Evolutionary conservation across 2,329 filamentous ascomycete species (phyloP).

Genomic region (Gyromitra esculenta): DNA sequence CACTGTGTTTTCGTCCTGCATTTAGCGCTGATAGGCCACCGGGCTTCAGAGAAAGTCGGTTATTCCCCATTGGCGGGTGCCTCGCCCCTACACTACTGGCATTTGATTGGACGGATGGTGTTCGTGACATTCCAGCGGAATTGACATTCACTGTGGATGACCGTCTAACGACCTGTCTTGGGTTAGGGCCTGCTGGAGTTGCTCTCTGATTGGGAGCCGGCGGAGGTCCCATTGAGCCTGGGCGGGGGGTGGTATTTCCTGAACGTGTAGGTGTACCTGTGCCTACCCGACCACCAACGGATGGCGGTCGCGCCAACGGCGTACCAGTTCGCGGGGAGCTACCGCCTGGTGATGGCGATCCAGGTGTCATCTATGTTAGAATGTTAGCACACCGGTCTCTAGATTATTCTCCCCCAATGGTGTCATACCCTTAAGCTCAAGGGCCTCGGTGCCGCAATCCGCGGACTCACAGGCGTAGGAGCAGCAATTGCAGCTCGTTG

Average conservation of each 20-base stretch:
- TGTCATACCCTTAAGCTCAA: slow-evolving; percentile 49
- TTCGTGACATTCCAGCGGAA: slow-evolving; percentile 45
- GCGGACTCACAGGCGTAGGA: slow-evolving; percentile 32
- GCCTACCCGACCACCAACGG: slow-evolving; percentile 45
- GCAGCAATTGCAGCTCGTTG: slow-evolving; percentile 43
- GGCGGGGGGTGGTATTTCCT: slow-evolving; percentile 38
- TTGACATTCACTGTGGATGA: slow-evolving; percentile 49
- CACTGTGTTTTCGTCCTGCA: slow-evolving; percentile 41
- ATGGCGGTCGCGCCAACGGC: slow-evolving; percentile 46
- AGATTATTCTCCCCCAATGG: not conserved
- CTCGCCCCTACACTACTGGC: slow-evolving; percentile 33
- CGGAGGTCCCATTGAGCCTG: slow-evolving; percentile 55
- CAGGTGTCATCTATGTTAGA: slow-evolving; percentile 37
- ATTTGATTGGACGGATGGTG: slow-evolving; percentile 45
- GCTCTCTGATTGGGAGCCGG: slow-evolving; percentile 22
- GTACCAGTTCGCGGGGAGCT: slow-evolving; percentile 52
- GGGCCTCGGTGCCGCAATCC: slow-evolving; percentile 39
- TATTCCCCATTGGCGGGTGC: slow-evolving; percentile 7
- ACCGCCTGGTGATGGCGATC: slow-evolving; percentile 35
- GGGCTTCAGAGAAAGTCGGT: slow-evolving; percentile 52
- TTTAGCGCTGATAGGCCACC: slow-evolving; percentile 38
- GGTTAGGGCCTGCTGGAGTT: slow-evolving; percentile 2
- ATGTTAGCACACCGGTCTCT: slow-evolving; percentile 9
- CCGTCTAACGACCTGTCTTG: slow-evolving; percentile 41
- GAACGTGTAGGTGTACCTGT: slow-evolving; percentile 40